Evolutionary conservation across 192 early-diverging fungal species (phyloP).

Genomic region (Bifiguratus adelaidae): DNA sequence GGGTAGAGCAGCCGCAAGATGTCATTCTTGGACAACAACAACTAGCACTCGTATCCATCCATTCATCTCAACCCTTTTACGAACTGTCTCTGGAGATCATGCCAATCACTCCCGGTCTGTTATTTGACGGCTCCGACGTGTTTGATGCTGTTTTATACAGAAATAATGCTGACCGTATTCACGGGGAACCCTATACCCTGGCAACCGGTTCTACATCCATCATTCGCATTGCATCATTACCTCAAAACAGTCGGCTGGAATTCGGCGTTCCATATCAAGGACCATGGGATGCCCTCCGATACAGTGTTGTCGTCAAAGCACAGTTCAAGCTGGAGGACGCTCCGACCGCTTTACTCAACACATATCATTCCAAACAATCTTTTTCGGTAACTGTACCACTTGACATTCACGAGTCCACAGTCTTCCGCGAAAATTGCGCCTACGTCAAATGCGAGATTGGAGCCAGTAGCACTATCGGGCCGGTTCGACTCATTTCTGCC

Average conservation of each 20-base stretch:
- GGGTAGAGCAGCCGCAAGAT: slow-evolving; percentile 21
- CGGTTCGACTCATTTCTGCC: neutral
- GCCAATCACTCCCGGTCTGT: too few species aligned
- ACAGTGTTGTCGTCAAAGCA: too few species aligned
- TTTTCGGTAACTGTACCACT: slow-evolving; percentile 26
- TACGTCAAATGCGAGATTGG: too few species aligned
- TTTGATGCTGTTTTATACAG: too few species aligned
- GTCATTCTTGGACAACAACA: slow-evolving; percentile 17
- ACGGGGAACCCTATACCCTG: neutral
- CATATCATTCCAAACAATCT: neutral
- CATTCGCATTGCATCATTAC: slow-evolving; percentile 9
- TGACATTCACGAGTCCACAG: slow-evolving; percentile 36
- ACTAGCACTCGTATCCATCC: slow-evolving; percentile 9
- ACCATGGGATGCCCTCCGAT: too few species aligned
- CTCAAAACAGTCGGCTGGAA: slow-evolving; percentile 21
- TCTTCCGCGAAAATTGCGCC: slow-evolving; percentile 41
- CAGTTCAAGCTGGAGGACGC: too few species aligned
- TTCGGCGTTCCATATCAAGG: too few species aligned
- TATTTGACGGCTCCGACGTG: too few species aligned
- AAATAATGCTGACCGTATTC: slow-evolving; percentile 10
- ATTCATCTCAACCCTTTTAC: neutral
- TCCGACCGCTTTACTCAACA: neutral
- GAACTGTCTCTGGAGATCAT: too few species aligned
- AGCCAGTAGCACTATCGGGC: too few species aligned
- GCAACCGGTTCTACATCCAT: neutral